phyloP scores from a whole-genome alignment of 306 rosid genomes.

The Fagus crenata region DNA sequence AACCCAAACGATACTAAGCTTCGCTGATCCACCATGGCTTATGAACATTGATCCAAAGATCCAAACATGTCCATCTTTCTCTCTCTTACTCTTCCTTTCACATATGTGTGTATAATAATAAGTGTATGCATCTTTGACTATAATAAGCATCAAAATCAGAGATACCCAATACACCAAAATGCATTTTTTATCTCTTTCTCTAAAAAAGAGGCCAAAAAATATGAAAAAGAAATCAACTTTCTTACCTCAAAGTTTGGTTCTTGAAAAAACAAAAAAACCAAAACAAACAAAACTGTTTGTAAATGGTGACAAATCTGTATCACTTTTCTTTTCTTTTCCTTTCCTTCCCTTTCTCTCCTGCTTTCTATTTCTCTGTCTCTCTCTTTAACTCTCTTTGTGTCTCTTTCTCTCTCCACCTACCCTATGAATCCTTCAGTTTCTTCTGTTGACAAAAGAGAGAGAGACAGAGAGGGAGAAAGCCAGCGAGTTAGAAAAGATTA shows the following conservation, averaged over 20 bases:
- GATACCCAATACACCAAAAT: slow-evolving; percentile 34
- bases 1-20: slow-evolving; percentile 36
- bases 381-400: neutral
- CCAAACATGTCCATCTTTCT: slow-evolving; percentile 41
- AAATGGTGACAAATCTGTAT: slow-evolving; percentile 32
- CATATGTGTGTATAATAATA: neutral
- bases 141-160: slow-evolving; percentile 35
- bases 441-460: slow-evolving; percentile 50
- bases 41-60: slow-evolving; percentile 42
- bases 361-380: slow-evolving; percentile 9
- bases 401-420: slow-evolving; percentile 6
- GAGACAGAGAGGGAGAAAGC: neutral
- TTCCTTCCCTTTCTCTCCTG: slow-evolving; percentile 15
- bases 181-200: slow-evolving; percentile 31
- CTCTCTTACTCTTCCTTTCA: slow-evolving; percentile 14
- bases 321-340: slow-evolving; percentile 27
- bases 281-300: slow-evolving; percentile 2
- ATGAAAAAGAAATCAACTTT: neutral
- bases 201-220: neutral
- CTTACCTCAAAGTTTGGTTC: slow-evolving; percentile 45
- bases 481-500: slow-evolving; percentile 20
- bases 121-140: slow-evolving; percentile 22
- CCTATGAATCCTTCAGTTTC: slow-evolving; percentile 24
- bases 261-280: neutral
- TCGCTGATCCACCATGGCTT: slow-evolving; percentile 56